Percentiles rank a stretch among this genome's conserved stretches.
Conservation (phyloP, 306 rosid genomes). For the Erythrophleum fordii region DNA sequence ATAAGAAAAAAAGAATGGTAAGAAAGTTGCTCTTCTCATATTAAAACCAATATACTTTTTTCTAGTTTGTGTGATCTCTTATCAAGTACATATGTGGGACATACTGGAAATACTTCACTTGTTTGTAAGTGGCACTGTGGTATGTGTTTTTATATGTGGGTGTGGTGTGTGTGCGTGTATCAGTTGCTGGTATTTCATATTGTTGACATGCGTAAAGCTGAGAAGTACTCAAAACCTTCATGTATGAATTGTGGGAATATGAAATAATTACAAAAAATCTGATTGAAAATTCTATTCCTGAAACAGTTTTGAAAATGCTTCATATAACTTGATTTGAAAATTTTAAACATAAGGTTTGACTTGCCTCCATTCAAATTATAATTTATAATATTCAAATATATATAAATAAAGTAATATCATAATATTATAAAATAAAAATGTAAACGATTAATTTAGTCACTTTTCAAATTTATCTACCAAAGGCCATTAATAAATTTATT, state of each 20-base stretch:
- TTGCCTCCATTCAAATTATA: too few species aligned
- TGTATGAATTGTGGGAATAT: slow-evolving; percentile 13
- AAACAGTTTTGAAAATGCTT: too few species aligned
- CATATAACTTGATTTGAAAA: too few species aligned
- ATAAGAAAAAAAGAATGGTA: not conserved
- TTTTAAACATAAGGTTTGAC: too few species aligned
- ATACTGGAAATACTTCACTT: not conserved
- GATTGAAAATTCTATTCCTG: too few species aligned
- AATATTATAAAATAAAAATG: not conserved
- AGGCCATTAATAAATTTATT: not conserved
- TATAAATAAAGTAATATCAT: too few species aligned
- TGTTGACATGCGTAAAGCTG: not conserved
- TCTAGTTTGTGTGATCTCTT: not conserved
- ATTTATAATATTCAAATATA: too few species aligned
- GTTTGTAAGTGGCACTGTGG: not conserved
- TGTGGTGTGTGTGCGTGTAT: slow-evolving; percentile 4
- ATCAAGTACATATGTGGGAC: not conserved
- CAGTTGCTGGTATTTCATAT: not conserved
- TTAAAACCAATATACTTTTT: not conserved
- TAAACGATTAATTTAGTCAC: not conserved
- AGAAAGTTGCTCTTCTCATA: not conserved
- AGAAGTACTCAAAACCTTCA: not conserved
- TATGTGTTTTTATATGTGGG: not conserved
- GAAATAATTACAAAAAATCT: not conserved
- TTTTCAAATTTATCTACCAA: not conserved